Conservation (phyloP, 2,329 filamentous ascomycete species). For the Sporothrix brunneoviolacea region DNA sequence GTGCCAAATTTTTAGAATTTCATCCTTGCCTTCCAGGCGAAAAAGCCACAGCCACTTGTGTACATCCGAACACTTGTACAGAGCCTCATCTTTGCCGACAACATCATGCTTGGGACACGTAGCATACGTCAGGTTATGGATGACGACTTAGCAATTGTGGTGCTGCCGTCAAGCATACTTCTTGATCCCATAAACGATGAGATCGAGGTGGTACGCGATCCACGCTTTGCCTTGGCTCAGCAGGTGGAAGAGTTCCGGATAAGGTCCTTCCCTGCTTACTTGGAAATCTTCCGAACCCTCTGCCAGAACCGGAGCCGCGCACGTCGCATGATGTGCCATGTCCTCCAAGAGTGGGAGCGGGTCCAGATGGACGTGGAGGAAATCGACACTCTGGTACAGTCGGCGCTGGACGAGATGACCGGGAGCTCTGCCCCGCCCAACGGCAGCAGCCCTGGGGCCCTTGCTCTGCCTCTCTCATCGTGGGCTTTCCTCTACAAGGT, state of each 20-base stretch:
- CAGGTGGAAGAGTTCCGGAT: conserved; percentile 65
- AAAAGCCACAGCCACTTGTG: conserved; percentile 74
- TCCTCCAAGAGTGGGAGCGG: conserved; percentile 52
- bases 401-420: conserved; percentile 55
- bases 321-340: conserved; percentile 81
- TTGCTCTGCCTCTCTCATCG: conserved; percentile 67
- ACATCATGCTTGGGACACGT: conserved; percentile 60
- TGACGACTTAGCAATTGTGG: conserved; percentile 70
- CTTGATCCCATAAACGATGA: conserved; percentile 69
- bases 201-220: conserved; percentile 66
- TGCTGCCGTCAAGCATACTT: conserved; percentile 64
- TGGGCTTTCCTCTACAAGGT: conserved; percentile 91
- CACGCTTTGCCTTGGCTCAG: conserved; percentile 64
- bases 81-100: conserved; percentile 65
- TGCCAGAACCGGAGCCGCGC: conserved; percentile 89
- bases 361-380: conserved; percentile 76
- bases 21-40: conserved; percentile 65
- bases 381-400: conserved; percentile 61
- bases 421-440: neutral
- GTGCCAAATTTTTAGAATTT: conserved; percentile 50
- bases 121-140: conserved; percentile 70
- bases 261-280: conserved; percentile 60
- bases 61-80: conserved; percentile 79
- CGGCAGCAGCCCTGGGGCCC: conserved; percentile 35
- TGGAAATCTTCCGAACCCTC: conserved; percentile 76